Base-by-base conservation (phyloP, 495 filamentous ascomycete genomes). In the Talaromyces thailandensis region DNA sequence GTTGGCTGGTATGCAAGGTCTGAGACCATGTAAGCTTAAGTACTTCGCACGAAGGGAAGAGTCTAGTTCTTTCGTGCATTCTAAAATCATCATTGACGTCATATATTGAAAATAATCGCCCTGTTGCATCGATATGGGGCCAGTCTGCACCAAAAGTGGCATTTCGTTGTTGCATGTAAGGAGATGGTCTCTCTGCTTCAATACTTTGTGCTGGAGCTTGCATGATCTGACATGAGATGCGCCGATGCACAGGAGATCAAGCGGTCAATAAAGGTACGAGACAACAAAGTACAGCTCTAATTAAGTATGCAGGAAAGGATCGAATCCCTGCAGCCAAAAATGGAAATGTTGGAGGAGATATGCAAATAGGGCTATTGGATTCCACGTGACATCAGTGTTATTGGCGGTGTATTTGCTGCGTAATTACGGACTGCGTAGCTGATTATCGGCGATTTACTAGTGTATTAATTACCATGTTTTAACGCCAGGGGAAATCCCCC, bases 311-410 rank as follows among this genome's bases (percentile, higher is more conserved):
- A 55, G 51, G 48, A 55, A 26, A 14, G 26, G 21, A n/a, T 55
- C 23, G 16, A 14, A 26, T 26, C 11, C 4, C 24, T 55, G 21
- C 26, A 48, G 43, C 43, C 43, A 6, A 48, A 21, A 8, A 48
- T 48, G n/a, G 43, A 8, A 48, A 11, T 31, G 25, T 12, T 18
- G n/a, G 26, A 6, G 8, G 16, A 29, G 35, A 57, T 57, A 35
- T 31, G 29, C 5, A 23, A 24, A n/a, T 57, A 57, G 55, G 55
- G 55, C 29, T 31, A 35, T 11, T 21, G 55, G 35, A 57, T 57
- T 21, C 26, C 55, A 57, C 55, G 55, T 57, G 55, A 32, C 55
- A 57, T 57, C 29, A 35, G 28, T 14, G 55, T 35, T 31, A 57
- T 35, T 57, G 14, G n/a, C 23, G 16, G 14, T 11, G 18, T 57